A percentile compares a stretch with the other conserved stretches of the same genome.
Evolutionary conservation across 208 protist genomes (phyloP).

Genomic region (Leishmania aethiopica): DNA sequence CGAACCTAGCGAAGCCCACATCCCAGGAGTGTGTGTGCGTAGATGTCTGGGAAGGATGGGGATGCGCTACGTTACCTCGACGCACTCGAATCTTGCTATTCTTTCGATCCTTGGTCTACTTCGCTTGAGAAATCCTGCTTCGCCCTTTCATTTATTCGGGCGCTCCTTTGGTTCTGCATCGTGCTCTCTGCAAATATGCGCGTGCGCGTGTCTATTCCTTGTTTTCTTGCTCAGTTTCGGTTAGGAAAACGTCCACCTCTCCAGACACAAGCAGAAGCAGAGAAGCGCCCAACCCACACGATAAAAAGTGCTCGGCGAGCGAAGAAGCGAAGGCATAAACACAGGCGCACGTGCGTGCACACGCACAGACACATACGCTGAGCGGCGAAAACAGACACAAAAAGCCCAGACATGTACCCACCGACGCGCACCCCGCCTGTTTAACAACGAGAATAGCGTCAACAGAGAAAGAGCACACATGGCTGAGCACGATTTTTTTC

Average conservation of each 20-base stretch:
- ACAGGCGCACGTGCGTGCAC: too few species aligned
- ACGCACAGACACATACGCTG: not conserved
- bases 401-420: not conserved
- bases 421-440: not conserved
- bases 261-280: not conserved
- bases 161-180: not conserved
- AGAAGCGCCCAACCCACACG: not conserved
- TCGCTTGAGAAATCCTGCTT: not conserved
- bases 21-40: not conserved
- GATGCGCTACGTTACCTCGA: not conserved
- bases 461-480: not conserved
- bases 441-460: not conserved
- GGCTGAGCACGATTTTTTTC: too few species aligned
- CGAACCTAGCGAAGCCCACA: not conserved
- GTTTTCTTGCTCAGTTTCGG: not conserved
- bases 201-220: not conserved
- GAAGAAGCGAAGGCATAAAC: not conserved
- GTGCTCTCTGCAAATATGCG: not conserved
- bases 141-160: not conserved
- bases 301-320: not conserved
- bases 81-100: not conserved
- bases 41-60: not conserved
- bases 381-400: not conserved
- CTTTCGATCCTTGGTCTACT: not conserved
- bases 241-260: not conserved